These are phyloP conservation scores for Schizonepeta tenuifolia DNA, from an alignment of 257 asterid species.

Conservation along the genomic window DNA sequence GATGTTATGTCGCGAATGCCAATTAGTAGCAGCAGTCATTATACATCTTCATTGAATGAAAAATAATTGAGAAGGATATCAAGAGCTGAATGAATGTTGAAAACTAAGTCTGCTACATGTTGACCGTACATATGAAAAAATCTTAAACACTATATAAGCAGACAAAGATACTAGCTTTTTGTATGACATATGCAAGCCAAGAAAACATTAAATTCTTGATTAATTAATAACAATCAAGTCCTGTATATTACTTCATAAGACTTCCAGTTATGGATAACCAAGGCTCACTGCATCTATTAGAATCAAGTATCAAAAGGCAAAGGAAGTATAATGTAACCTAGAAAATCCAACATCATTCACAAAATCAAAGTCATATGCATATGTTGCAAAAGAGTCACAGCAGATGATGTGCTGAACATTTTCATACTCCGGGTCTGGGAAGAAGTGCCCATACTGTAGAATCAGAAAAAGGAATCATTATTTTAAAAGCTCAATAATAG, in stretches of 20 bases:
- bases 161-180: background rate
- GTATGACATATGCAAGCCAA: background rate
- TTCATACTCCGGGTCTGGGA: slow-evolving; percentile 97
- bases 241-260: slow-evolving; percentile 12
- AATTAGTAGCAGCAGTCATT: slow-evolving; percentile 18
- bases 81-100: slow-evolving; percentile 9
- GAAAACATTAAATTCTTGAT: background rate
- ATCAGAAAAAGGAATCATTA: slow-evolving; percentile 41
- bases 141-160: background rate
- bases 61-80: slow-evolving; percentile 20
- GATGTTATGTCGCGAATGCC: slow-evolving; percentile 21
- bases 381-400: slow-evolving; percentile 95
- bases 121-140: slow-evolving; percentile 5
- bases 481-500: slow-evolving; percentile 20
- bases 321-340: slow-evolving; percentile 54
- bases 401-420: slow-evolving; percentile 96
- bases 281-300: slow-evolving; percentile 19
- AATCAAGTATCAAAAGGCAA: slow-evolving; percentile 26
- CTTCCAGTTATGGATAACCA: slow-evolving; percentile 18
- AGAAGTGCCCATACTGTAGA: slow-evolving; percentile 96
- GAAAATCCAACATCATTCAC: slow-evolving; percentile 72
- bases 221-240: background rate
- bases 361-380: slow-evolving; percentile 96
- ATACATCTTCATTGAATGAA: slow-evolving; percentile 10
- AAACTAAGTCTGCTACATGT: slow-evolving; percentile 9